A percentile compares a stretch with the other conserved stretches of the same genome.
phyloP scores from a whole-genome alignment of 306 rosid species.

The Glycine latifolia region DNA sequence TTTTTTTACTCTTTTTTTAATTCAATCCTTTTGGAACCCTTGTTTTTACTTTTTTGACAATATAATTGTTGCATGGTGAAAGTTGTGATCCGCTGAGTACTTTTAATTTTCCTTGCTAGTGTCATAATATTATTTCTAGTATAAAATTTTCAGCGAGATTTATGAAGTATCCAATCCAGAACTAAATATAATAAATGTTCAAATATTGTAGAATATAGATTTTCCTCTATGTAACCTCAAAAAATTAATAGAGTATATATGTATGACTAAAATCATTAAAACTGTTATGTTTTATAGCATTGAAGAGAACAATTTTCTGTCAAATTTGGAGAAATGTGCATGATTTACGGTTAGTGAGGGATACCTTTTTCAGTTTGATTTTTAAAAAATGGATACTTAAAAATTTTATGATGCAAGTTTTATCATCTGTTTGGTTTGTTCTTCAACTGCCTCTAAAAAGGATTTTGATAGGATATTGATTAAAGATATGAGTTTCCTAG shows the following conservation, averaged over 20 bases:
- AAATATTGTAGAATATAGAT: neutral
- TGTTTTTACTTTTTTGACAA: neutral
- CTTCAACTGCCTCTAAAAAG: conserved; percentile 11
- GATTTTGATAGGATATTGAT: conserved; percentile 29
- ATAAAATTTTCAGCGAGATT: neutral
- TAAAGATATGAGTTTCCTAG: conserved; percentile 38
- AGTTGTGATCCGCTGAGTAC: conserved; percentile 26
- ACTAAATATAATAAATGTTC: neutral
- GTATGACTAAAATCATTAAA: neutral
- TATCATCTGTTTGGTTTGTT: conserved; percentile 31
- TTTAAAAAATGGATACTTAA: neutral
- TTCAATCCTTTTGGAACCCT: neutral
- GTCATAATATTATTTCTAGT: conserved; percentile 14
- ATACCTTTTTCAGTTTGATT: neutral
- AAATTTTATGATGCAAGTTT: conserved; percentile 8
- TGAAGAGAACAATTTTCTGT: neutral
- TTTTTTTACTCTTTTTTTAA: neutral
- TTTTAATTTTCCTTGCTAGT: conserved; percentile 3
- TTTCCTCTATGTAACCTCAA: no score
- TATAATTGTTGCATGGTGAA: conserved; percentile 1
- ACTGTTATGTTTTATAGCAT: neutral
- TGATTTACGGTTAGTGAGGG: neutral
- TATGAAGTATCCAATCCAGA: neutral
- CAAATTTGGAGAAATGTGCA: conserved; percentile 5
- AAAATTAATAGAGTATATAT: neutral